phyloP scores from a whole-genome alignment of 495 filamentous ascomycete species.

The Penicillium alfredii region DNA sequence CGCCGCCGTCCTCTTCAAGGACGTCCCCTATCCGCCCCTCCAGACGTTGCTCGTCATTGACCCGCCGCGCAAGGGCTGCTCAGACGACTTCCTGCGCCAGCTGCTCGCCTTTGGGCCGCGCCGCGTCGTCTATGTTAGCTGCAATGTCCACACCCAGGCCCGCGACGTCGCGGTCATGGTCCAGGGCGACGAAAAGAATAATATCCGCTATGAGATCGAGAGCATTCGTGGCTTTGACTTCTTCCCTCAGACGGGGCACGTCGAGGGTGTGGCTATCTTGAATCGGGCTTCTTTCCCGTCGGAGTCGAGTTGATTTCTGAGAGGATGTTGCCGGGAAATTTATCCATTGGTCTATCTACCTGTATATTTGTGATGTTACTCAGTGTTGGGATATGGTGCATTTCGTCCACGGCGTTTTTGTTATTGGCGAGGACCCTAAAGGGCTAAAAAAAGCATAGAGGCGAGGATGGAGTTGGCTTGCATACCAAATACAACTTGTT shows the following conservation, averaged over 20 bases:
- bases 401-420: constrained; percentile 2
- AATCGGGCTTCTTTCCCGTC: constrained; percentile 25
- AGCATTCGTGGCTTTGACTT: constrained; percentile 93
- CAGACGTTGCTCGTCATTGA: constrained; percentile 89
- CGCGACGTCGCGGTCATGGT: constrained; percentile 84
- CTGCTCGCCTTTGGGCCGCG: constrained; percentile 67
- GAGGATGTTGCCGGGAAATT: too few relatives aligned
- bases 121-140: constrained; percentile 87
- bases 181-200: constrained; percentile 48
- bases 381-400: constrained; percentile 1
- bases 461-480: constrained; percentile 1
- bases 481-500: constrained; percentile 3
- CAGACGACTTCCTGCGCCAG: constrained; percentile 75
- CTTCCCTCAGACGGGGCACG: constrained; percentile 96
- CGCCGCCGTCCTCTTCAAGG: constrained; percentile 72
- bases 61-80: constrained; percentile 92
- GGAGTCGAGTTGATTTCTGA: constrained; percentile 35
- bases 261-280: constrained; percentile 87
- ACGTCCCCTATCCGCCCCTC: constrained; percentile 60
- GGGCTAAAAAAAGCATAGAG: neutral
- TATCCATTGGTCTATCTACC: neutral
- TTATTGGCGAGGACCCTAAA: too few relatives aligned
- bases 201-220: constrained; percentile 76
- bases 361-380: neutral
- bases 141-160: constrained; percentile 97